A percentile compares a stretch with the other conserved stretches of the same genome.
Conservation (phyloP, 2,329 filamentous ascomycete species). For the Dactylella cylindrospora region DNA sequence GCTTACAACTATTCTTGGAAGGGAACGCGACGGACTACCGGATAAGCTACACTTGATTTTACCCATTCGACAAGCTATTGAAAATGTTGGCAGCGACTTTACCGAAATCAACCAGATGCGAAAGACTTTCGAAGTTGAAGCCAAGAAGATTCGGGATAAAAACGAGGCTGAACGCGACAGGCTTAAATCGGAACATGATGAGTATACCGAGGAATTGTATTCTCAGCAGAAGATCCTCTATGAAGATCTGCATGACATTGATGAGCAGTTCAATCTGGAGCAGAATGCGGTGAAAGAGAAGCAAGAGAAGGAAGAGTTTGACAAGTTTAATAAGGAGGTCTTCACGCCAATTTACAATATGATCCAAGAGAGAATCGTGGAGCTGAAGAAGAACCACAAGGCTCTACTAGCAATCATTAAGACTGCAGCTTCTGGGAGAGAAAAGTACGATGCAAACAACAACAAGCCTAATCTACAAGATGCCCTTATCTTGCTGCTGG, state of each 20-base stretch:
- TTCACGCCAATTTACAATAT: slow-evolving; percentile 48
- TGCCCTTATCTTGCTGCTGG: slow-evolving; percentile 43
- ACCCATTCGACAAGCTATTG: slow-evolving; percentile 23
- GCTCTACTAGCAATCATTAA: slow-evolving; percentile 43
- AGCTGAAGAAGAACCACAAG: slow-evolving; percentile 48
- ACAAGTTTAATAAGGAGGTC: slow-evolving; percentile 48
- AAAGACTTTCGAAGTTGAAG: slow-evolving; percentile 44
- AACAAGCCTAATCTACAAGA: slow-evolving; percentile 46
- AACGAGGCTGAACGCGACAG: slow-evolving; percentile 46
- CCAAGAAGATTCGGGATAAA: slow-evolving; percentile 46
- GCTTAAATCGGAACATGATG: slow-evolving; percentile 48
- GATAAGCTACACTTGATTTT: slow-evolving; percentile 22
- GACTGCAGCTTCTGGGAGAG: slow-evolving; percentile 33
- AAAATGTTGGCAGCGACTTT: slow-evolving; percentile 47
- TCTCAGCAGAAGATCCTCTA: slow-evolving; percentile 49
- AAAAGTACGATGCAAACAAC: slow-evolving; percentile 28
- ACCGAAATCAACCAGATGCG: slow-evolving; percentile 47
- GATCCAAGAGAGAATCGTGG: slow-evolving; percentile 48
- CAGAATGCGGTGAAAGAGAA: slow-evolving; percentile 47
- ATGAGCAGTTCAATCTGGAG: slow-evolving; percentile 48
- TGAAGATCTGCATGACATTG: slow-evolving; percentile 48
- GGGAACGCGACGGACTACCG: slow-evolving; percentile 22
- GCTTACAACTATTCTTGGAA: slow-evolving; percentile 30
- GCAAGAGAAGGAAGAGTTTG: slow-evolving; percentile 49
- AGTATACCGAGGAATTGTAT: slow-evolving; percentile 47